Conservation (phyloP, 2,329 filamentous ascomycete genomes). For the Fusarium humuli region DNA sequence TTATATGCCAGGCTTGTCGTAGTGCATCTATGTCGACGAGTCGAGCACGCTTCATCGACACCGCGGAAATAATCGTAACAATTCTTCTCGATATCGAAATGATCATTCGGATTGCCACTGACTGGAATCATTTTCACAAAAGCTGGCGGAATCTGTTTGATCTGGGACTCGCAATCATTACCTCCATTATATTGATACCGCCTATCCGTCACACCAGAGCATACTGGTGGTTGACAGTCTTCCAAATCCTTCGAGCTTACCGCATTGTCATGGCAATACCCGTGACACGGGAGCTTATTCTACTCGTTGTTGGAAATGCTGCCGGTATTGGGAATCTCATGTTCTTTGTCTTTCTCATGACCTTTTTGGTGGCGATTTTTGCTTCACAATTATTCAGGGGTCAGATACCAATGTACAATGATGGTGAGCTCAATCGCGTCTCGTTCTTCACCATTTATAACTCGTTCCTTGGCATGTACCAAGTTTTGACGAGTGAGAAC, state of each 20-base stretch:
- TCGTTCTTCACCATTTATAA: conserved; percentile 95
- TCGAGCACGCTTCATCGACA: conserved; percentile 73
- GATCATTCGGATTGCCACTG: conserved; percentile 77
- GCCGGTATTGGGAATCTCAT: conserved; percentile 94
- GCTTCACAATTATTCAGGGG: conserved; percentile 93
- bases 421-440: conserved; percentile 72
- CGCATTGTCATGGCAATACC: conserved; percentile 90
- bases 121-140: conserved; percentile 84
- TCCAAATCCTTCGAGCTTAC: conserved; percentile 93
- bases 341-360: conserved; percentile 95
- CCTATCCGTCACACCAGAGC: conserved; percentile 77
- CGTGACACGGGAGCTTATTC: conserved; percentile 86
- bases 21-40: conserved; percentile 78
- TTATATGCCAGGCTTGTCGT: conserved; percentile 82
- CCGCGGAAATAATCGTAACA: conserved; percentile 80
- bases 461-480: conserved; percentile 97
- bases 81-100: conserved; percentile 85
- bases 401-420: conserved; percentile 76
- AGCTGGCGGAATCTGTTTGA: conserved; percentile 83
- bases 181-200: conserved; percentile 86
- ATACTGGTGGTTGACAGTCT: conserved; percentile 91
- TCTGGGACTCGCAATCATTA: conserved; percentile 81
- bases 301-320: conserved; percentile 89
- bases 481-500: conserved; percentile 93
- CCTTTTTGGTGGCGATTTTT: conserved; percentile 92